Base-by-base conservation (phyloP, 2,329 filamentous ascomycete species). In the Arthroderma sp. region DNA sequence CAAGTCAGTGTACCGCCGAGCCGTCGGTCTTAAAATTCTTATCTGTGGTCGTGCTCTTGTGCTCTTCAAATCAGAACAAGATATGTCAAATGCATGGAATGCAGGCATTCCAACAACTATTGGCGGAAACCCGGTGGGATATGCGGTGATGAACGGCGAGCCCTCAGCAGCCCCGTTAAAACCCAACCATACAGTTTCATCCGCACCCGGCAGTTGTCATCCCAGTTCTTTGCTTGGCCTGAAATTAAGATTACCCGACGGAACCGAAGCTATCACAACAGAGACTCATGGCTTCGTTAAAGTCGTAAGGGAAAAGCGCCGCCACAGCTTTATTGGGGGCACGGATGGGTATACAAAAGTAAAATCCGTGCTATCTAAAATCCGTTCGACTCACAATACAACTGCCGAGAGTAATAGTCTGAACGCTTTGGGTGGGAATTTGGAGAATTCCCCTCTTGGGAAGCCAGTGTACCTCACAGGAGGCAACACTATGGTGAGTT, bases 231-330 rank as follows among this genome's bases (percentile, higher is more conserved):
- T 22, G 22, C 38, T 40, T 31, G 42, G 34, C 6, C 29, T 44
- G 33, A 29, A 34, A 10, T 38, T 44, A 28, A 32, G 42, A 15
- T 32, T 44, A 4, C 10, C 9, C 22, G 34, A 38, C 22, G 42
- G 36, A 8, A 32, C 34, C 15, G 42, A 44, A 44, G 42, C 42
- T 15, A 44, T 44, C 31, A 44, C 42, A 15, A 32, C 34, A 15
- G 33, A n/a, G 6, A 44, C 42, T 9, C 42, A 44, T 30, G 42
- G 5, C n/a, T 38, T 44, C 31, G 15, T 44, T 31, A 5, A 29
- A 33, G n/a, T 42, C 40, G 1, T 34, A 22, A 22, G 15, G 15
- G 15, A 22, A 22, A 22, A 22, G 15, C 15, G 15, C 15, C 15
- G 15, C 15, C 15, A 22, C 15, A 22, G 15, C 15, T 22, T 22